A percentile compares a stretch with the other conserved stretches of the same genome.
Conservation (phyloP, 2,329 filamentous ascomycete genomes). For the Lojkania enalia region DNA sequence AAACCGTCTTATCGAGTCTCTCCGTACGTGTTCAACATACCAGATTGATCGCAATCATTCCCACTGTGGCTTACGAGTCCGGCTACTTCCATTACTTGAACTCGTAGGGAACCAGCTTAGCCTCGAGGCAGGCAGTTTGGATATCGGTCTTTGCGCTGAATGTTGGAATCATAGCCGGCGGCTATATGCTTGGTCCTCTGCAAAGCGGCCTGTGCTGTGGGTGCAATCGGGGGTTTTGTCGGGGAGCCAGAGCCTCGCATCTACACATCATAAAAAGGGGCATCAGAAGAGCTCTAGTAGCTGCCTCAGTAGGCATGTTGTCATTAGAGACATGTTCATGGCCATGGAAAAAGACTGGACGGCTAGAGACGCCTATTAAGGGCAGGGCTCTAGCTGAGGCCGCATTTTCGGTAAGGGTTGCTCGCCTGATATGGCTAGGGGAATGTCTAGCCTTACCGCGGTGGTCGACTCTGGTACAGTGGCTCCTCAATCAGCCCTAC, state of each 20-base stretch:
- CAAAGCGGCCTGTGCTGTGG: conserved; percentile 53
- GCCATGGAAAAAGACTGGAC: conserved; percentile 45
- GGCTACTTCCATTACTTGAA: conserved; percentile 67
- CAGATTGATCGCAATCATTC: conserved; percentile 74
- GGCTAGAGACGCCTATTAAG: conserved; percentile 22
- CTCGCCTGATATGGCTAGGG: background rate
- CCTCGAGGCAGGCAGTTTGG: conserved; percentile 35
- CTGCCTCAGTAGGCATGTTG: conserved; percentile 37
- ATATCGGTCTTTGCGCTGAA: conserved; percentile 50
- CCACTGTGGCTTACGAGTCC: conserved; percentile 71
- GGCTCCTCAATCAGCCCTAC: background rate
- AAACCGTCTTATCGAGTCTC: conserved; percentile 60
- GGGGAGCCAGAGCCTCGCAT: conserved; percentile 21
- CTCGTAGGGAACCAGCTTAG: conserved; percentile 57
- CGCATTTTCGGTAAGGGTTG: background rate
- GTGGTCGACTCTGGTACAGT: too few species aligned
- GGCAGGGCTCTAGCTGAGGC: background rate
- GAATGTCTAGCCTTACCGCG: background rate
- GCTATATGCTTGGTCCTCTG: conserved; percentile 49
- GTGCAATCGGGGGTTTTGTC: conserved; percentile 13
- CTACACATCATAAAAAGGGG: conserved; percentile 20
- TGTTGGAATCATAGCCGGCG: conserved; percentile 48
- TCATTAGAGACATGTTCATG: conserved; percentile 45
- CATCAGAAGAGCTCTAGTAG: conserved; percentile 28
- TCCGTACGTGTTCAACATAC: conserved; percentile 70